Conservation (phyloP, 148 eudicot genomes). For the Chenopodium berlandieri region DNA sequence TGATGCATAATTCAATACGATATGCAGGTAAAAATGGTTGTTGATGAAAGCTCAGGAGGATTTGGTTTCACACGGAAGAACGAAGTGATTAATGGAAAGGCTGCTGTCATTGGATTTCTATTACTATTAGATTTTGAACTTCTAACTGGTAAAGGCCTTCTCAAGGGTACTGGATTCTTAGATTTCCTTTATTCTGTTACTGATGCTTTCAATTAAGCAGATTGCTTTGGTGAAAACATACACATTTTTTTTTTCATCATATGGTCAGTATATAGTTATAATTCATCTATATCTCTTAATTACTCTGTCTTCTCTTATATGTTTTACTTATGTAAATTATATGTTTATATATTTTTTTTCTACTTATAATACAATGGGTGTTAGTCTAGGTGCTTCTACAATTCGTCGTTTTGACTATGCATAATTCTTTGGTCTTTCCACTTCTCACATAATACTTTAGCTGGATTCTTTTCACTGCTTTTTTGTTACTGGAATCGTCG, state of each 20-base stretch:
- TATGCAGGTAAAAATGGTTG: conserved; percentile 81
- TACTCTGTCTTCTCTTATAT: neutral
- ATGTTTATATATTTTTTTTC: neutral
- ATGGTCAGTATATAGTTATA: neutral
- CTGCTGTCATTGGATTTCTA: conserved; percentile 89
- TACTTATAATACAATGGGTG: neutral
- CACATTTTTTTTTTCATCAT: neutral
- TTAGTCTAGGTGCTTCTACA: neutral
- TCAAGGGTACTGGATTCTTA: conserved; percentile 95
- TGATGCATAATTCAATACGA: neutral
- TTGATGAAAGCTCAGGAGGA: conserved; percentile 70
- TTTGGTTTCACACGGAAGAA: conserved; percentile 80
- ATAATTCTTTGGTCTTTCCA: too few relatives aligned
- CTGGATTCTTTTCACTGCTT: too few relatives aligned
- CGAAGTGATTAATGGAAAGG: conserved; percentile 89
- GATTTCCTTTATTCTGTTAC: conserved; percentile 79
- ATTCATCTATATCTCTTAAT: neutral
- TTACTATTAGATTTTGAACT: conserved; percentile 89
- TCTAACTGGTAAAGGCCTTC: conserved; percentile 88
- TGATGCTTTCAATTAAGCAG: conserved; percentile 57
- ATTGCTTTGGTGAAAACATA: neutral
- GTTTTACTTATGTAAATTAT: neutral
- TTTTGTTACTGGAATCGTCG: too few relatives aligned
- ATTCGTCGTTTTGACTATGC: neutral
- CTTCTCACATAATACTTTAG: too few relatives aligned